Evolutionary conservation across 2,329 filamentous ascomycete species (phyloP).

Genomic region (Trichoderma oligosporum): DNA sequence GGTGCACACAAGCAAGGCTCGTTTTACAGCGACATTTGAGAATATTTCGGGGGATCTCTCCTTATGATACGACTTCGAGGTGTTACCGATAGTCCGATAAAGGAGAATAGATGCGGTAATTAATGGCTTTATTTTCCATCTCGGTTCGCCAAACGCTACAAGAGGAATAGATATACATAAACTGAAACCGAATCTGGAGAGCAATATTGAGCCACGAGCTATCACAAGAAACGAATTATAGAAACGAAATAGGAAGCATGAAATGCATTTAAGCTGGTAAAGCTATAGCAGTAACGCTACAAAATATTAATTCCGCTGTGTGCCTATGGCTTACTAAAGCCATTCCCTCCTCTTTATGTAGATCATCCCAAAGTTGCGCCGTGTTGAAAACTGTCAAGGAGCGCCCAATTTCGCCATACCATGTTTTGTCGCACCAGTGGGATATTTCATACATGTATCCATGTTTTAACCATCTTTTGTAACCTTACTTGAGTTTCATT

Average conservation of each 20-base stretch:
- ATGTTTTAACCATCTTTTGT: not conserved
- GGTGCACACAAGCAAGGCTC: no score
- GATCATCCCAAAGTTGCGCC: slow-evolving; percentile 1
- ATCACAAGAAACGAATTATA: no score
- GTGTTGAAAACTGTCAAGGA: not conserved
- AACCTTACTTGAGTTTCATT: not conserved
- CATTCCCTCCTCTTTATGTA: not conserved
- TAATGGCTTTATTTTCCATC: no score
- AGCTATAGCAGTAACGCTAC: not conserved
- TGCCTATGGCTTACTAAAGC: not conserved
- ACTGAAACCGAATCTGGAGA: no score
- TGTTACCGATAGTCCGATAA: no score
- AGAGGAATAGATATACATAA: no score
- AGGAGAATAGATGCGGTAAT: no score
- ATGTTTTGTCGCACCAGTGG: not conserved
- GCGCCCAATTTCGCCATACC: slow-evolving; percentile 17
- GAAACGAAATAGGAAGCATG: not conserved
- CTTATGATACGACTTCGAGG: no score
- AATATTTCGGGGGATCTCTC: no score
- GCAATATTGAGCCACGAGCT: no score
- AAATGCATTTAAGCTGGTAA: not conserved
- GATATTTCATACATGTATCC: not conserved
- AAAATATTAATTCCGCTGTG: slow-evolving; percentile 9
- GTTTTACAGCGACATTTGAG: no score
- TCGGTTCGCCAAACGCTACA: no score